Conservation (phyloP, 768 basidiomycete genomes). For the Leccinum imitatum region DNA sequence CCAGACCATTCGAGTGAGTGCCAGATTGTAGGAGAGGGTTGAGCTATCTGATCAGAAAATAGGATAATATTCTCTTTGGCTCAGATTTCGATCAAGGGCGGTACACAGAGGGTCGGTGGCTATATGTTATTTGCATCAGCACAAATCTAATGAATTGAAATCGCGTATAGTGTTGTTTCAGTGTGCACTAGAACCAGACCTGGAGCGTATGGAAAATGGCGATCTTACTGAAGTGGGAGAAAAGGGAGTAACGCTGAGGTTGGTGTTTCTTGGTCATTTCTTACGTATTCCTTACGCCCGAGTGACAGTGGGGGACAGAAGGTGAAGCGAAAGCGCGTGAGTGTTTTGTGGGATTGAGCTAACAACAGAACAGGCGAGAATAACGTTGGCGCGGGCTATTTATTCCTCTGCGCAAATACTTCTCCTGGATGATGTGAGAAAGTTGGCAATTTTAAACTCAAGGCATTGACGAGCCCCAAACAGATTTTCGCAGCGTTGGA, state of each 20-base stretch:
- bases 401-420: conserved; percentile 60
- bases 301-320: conserved; percentile 11
- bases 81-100: conserved; percentile 8
- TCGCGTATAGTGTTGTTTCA: conserved; percentile 33
- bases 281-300: not conserved
- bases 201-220: conserved; percentile 51
- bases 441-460: not conserved
- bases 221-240: conserved; percentile 72
- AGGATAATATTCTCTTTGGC: conserved; percentile 13
- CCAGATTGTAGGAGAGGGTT: no score
- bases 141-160: not conserved
- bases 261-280: not conserved
- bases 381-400: conserved; percentile 56
- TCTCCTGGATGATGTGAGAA: conserved; percentile 64
- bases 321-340: not conserved
- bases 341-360: not conserved
- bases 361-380: conserved; percentile 36
- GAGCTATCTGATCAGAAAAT: not conserved
- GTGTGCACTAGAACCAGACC: conserved; percentile 43
- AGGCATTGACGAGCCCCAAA: not conserved
- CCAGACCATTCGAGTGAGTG: conserved; percentile 58
- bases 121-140: not conserved
- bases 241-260: conserved; percentile 58
- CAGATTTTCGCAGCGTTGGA: conserved; percentile 56
- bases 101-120: conserved; percentile 4